A percentile compares a stretch with the other conserved stretches of the same genome.
phyloP scores from a whole-genome alignment of 164 flowering plant species.

The Umbilicus rupestris region DNA sequence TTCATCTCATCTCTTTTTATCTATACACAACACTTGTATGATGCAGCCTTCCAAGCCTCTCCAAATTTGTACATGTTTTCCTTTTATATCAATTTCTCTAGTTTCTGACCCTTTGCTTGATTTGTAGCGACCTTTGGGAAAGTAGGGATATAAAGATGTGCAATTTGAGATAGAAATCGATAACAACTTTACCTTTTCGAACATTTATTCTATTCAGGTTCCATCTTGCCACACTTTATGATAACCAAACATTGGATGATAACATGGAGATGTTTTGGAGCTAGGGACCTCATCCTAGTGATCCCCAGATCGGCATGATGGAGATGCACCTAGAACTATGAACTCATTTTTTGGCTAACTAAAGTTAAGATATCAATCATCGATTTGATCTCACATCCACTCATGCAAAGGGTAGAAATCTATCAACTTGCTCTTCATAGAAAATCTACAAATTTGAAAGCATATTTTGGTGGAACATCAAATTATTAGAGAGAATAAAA shows the following conservation, averaged over 20 bases:
- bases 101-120: background rate
- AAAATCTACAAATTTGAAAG: no score
- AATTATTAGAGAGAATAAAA: no score
- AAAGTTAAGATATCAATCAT: no score
- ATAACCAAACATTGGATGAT: background rate
- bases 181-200: conserved; percentile 3
- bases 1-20: no score
- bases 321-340: background rate
- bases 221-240: background rate
- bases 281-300: background rate
- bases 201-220: background rate
- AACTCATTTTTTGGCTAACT: no score
- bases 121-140: background rate
- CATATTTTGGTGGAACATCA: no score
- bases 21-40: background rate
- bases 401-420: no score
- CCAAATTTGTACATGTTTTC: background rate
- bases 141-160: background rate
- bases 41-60: background rate
- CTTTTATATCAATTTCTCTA: background rate
- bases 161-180: background rate
- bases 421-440: no score
- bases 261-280: background rate
- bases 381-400: no score
- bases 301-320: background rate